Evolutionary conservation across 2,329 filamentous ascomycete species (phyloP).

Genomic region (Canariomyces notabilis): DNA sequence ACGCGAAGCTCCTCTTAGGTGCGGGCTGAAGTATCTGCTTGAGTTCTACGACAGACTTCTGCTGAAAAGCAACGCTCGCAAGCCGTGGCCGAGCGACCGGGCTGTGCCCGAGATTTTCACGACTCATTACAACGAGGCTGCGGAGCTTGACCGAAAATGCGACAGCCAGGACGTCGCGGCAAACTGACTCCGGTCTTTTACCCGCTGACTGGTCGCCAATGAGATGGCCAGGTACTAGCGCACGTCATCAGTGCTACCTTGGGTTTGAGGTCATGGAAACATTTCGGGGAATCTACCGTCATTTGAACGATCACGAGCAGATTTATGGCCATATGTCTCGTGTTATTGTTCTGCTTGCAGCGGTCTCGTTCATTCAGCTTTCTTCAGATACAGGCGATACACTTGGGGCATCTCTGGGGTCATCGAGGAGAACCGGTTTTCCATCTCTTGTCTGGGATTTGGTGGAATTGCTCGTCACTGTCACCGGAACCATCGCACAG

Average conservation of each 20-base stretch:
- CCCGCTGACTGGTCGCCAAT: background rate
- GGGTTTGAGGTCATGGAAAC: background rate
- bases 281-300: background rate
- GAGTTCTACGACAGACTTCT: conserved; percentile 53
- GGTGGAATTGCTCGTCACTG: conserved; percentile 1
- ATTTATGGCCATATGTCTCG: background rate
- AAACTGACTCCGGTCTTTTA: background rate
- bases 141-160: conserved; percentile 16
- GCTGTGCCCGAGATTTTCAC: conserved; percentile 28
- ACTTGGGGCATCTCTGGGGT: background rate
- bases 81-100: conserved; percentile 25
- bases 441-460: conserved; percentile 3
- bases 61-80: conserved; percentile 21
- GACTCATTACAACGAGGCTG: conserved; percentile 27
- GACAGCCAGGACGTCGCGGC: conserved; percentile 1
- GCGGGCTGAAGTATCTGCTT: conserved; percentile 58
- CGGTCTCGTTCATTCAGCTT: conserved; percentile 2
- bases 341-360: background rate
- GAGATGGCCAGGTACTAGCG: background rate
- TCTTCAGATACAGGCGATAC: conserved; percentile 5
- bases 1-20: conserved; percentile 40
- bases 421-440: conserved; percentile 1
- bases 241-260: background rate
- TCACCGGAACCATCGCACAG: background rate
- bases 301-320: background rate